These are phyloP conservation scores for Fomes fomentarius DNA, from an alignment of 1,284 basidiomycete genomes.

Conservation along the genomic window DNA sequence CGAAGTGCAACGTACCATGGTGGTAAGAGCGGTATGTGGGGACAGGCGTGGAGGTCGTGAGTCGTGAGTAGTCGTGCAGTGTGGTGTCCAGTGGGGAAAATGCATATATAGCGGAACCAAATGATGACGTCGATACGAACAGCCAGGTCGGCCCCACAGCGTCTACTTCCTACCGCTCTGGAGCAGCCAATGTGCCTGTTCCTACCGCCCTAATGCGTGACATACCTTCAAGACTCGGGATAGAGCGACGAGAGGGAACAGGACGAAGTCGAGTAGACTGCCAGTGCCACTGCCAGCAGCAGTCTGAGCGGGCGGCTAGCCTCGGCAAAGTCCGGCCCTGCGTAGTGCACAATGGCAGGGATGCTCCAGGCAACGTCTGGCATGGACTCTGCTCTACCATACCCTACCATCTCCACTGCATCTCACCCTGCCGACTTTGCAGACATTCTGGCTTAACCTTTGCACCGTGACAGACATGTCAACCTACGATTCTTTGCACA, in stretches of 20 bases:
- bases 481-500: constrained; percentile 77
- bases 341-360: not conserved
- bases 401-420: not conserved
- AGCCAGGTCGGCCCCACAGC: not conserved
- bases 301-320: not conserved
- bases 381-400: not conserved
- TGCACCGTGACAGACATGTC: constrained; percentile 49
- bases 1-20: constrained; percentile 12
- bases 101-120: constrained; percentile 10
- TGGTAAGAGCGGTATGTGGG: constrained; percentile 4
- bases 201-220: too few species aligned
- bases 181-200: too few species aligned
- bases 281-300: too few species aligned
- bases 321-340: not conserved
- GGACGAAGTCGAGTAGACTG: too few species aligned
- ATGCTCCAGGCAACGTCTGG: not conserved
- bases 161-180: too few species aligned
- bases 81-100: not conserved
- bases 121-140: constrained; percentile 19
- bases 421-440: not conserved
- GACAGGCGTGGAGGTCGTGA: not conserved
- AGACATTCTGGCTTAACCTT: not conserved
- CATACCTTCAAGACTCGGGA: not conserved
- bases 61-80: constrained; percentile 11
- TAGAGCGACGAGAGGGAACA: too few species aligned